A percentile compares a stretch with the other conserved stretches of the same genome.
phyloP scores from a whole-genome alignment of 305 asterid species.

The Salvia sclarea region DNA sequence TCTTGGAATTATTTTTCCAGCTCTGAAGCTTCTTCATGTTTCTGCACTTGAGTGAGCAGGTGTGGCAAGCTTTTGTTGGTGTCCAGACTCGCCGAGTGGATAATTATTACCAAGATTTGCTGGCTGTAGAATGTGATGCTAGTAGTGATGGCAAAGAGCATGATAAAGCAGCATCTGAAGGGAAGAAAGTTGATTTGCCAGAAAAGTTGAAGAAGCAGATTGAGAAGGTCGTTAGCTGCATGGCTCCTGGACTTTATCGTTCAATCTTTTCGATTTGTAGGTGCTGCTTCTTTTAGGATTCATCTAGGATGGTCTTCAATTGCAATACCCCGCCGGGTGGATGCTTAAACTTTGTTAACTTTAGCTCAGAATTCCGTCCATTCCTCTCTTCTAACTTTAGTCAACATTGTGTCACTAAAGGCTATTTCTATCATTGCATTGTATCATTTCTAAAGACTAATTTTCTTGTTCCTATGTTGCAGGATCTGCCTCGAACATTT shows the following conservation, averaged over 20 bases:
- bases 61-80: constrained; percentile 96
- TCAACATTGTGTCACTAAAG: not conserved
- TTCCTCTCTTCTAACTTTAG: constrained; percentile 17
- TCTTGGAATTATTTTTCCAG: constrained; percentile 19
- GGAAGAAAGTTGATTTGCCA: constrained; percentile 50
- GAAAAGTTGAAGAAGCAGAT: constrained; percentile 91
- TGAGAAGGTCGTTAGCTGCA: constrained; percentile 99
- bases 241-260: constrained; percentile 92
- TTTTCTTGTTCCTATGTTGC: constrained; percentile 35
- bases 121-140: constrained; percentile 51
- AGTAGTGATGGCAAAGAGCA: constrained; percentile 40
- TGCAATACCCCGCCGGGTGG: constrained; percentile 32
- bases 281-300: constrained; percentile 94
- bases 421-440: constrained; percentile 22
- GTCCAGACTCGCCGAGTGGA: constrained; percentile 77
- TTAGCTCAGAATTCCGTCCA: constrained; percentile 20
- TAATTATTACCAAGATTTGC: constrained; percentile 77
- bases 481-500: constrained; percentile 96
- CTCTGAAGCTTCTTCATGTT: constrained; percentile 25
- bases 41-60: constrained; percentile 56
- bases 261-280: constrained; percentile 83
- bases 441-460: constrained; percentile 34
- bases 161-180: constrained; percentile 40
- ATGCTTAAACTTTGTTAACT: constrained; percentile 34
- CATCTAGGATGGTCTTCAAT: constrained; percentile 56